These are phyloP conservation scores for Solanum pinnatisectum DNA, from an alignment of 257 asterid species.

Conservation along the genomic window DNA sequence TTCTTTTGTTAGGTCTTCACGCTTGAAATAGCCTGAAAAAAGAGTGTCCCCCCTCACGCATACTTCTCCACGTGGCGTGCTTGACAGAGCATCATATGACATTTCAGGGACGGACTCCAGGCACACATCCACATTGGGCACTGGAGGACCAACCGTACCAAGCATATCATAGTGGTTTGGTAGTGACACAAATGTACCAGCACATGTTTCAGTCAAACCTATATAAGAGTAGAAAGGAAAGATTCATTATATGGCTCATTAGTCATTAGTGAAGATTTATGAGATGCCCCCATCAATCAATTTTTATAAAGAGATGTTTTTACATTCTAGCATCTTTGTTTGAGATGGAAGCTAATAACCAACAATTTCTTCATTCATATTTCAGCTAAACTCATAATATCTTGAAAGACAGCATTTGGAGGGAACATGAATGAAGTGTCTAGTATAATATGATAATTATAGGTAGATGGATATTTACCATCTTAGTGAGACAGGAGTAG, in stretches of 20 bases:
- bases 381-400: background rate
- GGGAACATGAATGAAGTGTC: background rate
- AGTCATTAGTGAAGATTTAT: background rate
- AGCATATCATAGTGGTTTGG: conserved; percentile 69
- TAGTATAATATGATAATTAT: background rate
- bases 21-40: conserved; percentile 83
- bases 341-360: background rate
- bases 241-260: background rate
- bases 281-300: background rate
- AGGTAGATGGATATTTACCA: background rate
- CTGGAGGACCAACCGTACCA: conserved; percentile 96
- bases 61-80: conserved; percentile 85
- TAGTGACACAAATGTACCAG: conserved; percentile 81
- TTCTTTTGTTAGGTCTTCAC: conserved; percentile 89
- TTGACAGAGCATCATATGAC: conserved; percentile 85
- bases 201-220: conserved; percentile 98
- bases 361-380: background rate
- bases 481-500: background rate
- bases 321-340: background rate
- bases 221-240: conserved; percentile 10
- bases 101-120: conserved; percentile 97
- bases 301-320: background rate
- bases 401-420: background rate
- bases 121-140: conserved; percentile 89
- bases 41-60: conserved; percentile 75